Base-by-base conservation (phyloP, 1,139 yeast genomes). In the Chernovozyma sophiae-reginae region DNA sequence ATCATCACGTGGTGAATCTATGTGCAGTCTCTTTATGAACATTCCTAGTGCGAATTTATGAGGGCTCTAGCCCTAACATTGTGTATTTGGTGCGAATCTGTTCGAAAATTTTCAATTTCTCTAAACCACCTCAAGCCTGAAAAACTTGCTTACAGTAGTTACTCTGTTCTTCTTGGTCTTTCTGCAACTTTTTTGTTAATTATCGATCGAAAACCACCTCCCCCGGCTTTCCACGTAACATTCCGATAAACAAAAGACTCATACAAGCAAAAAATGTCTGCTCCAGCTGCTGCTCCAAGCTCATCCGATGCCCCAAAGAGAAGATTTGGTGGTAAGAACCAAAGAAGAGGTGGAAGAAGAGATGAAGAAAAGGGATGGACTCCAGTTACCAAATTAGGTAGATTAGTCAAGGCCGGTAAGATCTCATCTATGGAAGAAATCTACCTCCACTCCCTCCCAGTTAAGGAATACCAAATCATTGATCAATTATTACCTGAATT, bases 311-410 rank as follows among this genome's bases (percentile, higher is more conserved):
- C 75, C 51, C 79, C 76, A 65, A 71, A 65, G 65, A 78, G 78
- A 70, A 66, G 74, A 71, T 83, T 83, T 70, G 86, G 83, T 59
- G 78, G 81, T 57, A 49, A 49, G 44, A 73, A 78, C 66, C 73
- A 73, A 68, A 81, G 79, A 65, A 61, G 65, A 58, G 62, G 73
- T 55, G 76, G 86, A 60, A 78, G 85, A 68, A 78, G 83, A 69
- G 81, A 77, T 56, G 97, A 90, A 75, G 97, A 92, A 81, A 90
- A 92, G 81, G 96, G 95, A 60, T 92, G 98, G 98, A 84, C 83
- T 62, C 99, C 99, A 77, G 98, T 92, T 69, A 92, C 99, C 92
- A 94, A 92, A 83, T 87, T 92, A 70, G 99, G 98, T 77, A 90
- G 99, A 84, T 84, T 92, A 65, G 98, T 94, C 59, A 89, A 89